A percentile compares a stretch with the other conserved stretches of the same genome.
phyloP scores from a whole-genome alignment of 2,329 filamentous ascomycete species.

The Botryotinia narcissicola region DNA sequence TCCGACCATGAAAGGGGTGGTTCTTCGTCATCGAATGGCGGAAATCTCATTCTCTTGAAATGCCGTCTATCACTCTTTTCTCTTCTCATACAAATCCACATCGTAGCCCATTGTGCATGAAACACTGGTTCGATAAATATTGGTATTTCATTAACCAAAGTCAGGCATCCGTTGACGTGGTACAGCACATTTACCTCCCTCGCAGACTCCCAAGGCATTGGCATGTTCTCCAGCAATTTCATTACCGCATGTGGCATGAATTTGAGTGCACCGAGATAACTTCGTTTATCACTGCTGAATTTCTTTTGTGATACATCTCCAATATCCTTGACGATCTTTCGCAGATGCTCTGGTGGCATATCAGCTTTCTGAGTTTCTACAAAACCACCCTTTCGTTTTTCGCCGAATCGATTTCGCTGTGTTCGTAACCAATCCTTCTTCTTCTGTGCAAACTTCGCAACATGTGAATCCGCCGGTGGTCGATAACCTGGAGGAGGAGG shows the following conservation, averaged over 20 bases:
- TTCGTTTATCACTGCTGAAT: slow-evolving; percentile 97
- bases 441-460: slow-evolving; percentile 96
- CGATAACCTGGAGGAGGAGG: slow-evolving; percentile 85
- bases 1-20: slow-evolving; percentile 97
- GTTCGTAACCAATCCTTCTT: slow-evolving; percentile 97
- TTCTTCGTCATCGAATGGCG: slow-evolving; percentile 97
- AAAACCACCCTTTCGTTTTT: slow-evolving; percentile 95
- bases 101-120: slow-evolving; percentile 97
- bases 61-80: slow-evolving; percentile 94
- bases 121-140: slow-evolving; percentile 97
- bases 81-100: slow-evolving; percentile 98
- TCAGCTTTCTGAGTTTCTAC: slow-evolving; percentile 98
- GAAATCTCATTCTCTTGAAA: slow-evolving; percentile 99
- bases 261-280: slow-evolving; percentile 94
- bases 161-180: slow-evolving; percentile 96
- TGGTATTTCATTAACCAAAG: slow-evolving; percentile 92
- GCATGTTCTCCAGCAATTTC: slow-evolving; percentile 98
- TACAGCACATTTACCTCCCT: slow-evolving; percentile 97
- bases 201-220: slow-evolving; percentile 98
- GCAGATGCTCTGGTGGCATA: slow-evolving; percentile 96
- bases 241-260: slow-evolving; percentile 99
- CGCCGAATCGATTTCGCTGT: slow-evolving; percentile 89
- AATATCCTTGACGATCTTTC: slow-evolving; percentile 98
- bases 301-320: slow-evolving; percentile 99
- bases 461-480: slow-evolving; percentile 75